Percentiles rank a stretch among this genome's conserved stretches.
Evolutionary conservation across 2,329 filamentous ascomycete genomes (phyloP).

Genomic region (Grosmannia penicillata): DNA sequence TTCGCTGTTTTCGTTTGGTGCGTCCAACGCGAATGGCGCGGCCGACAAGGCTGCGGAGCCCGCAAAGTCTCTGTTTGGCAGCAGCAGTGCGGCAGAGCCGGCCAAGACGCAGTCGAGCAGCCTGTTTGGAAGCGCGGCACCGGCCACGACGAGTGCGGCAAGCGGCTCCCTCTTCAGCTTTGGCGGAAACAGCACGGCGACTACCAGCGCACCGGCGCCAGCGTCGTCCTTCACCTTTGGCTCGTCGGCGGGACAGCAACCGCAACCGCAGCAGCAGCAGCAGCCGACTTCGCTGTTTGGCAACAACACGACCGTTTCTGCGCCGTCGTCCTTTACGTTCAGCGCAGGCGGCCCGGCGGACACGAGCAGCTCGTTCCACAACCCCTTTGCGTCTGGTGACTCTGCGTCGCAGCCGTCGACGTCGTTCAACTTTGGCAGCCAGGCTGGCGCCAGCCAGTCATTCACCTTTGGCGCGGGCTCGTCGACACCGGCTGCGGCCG

Average conservation of each 20-base stretch:
- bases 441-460: constrained; percentile 16
- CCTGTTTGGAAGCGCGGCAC: constrained; percentile 4
- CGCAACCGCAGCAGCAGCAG: background rate
- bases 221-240: constrained; percentile 7
- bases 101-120: background rate
- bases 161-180: constrained; percentile 6
- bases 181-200: constrained; percentile 1
- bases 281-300: constrained; percentile 6
- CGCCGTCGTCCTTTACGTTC: constrained; percentile 24
- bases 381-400: constrained; percentile 20
- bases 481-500: constrained; percentile 1
- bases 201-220: background rate
- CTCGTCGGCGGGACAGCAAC: background rate
- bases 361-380: constrained; percentile 19
- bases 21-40: constrained; percentile 4
- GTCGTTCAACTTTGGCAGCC: constrained; percentile 25
- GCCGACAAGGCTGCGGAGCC: background rate
- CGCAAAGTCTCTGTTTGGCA: constrained; percentile 5
- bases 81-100: background rate
- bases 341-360: constrained; percentile 18
- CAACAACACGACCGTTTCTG: constrained; percentile 5
- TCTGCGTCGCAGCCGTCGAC: constrained; percentile 11
- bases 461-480: constrained; percentile 8
- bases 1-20: constrained; percentile 7
- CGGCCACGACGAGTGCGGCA: background rate